phyloP scores from a whole-genome alignment of 352 stramenopile species.

The Plasmopara muralis region DNA sequence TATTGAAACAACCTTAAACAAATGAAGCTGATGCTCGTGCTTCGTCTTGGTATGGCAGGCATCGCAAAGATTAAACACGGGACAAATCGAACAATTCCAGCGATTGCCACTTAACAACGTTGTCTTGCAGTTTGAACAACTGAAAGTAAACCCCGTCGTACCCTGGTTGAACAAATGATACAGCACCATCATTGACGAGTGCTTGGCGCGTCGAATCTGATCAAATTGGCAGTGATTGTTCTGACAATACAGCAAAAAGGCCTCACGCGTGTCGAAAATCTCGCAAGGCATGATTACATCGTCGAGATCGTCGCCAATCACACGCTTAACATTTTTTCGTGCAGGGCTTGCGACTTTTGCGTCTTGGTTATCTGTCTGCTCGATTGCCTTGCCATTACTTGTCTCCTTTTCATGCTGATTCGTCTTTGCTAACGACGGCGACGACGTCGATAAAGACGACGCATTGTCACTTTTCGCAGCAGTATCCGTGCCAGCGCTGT shows the following conservation, averaged over 20 bases:
- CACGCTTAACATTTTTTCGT: conserved; percentile 24
- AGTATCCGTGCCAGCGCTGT: conserved; percentile 3
- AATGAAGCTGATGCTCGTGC: conserved; percentile 88
- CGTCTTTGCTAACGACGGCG: conserved; percentile 14
- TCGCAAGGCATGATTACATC: conserved; percentile 97
- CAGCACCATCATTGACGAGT: conserved; percentile 82
- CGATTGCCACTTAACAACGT: conserved; percentile 93
- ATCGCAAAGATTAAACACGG: conserved; percentile 94
- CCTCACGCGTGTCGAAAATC: conserved; percentile 90
- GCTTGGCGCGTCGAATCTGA: conserved; percentile 75
- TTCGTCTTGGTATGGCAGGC: conserved; percentile 91
- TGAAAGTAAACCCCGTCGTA: conserved; percentile 96
- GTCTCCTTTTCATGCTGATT: conserved; percentile 17
- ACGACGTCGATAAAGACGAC: conserved; percentile 1
- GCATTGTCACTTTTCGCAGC: conserved; percentile 12
- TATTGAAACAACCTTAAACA: conserved; percentile 90
- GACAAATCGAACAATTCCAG: conserved; percentile 95
- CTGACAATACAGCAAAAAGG: conserved; percentile 86
- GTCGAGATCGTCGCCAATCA: conserved; percentile 56
- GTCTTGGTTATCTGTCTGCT: conserved; percentile 6
- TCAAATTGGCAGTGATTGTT: conserved; percentile 85
- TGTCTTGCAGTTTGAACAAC: conserved; percentile 91
- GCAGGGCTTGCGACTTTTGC: conserved; percentile 17
- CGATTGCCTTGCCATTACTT: conserved; percentile 21
- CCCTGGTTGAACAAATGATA: conserved; percentile 90